These are phyloP conservation scores for Candida suzukii DNA, from an alignment of 805 yeast genomes.

Conservation along the genomic window DNA sequence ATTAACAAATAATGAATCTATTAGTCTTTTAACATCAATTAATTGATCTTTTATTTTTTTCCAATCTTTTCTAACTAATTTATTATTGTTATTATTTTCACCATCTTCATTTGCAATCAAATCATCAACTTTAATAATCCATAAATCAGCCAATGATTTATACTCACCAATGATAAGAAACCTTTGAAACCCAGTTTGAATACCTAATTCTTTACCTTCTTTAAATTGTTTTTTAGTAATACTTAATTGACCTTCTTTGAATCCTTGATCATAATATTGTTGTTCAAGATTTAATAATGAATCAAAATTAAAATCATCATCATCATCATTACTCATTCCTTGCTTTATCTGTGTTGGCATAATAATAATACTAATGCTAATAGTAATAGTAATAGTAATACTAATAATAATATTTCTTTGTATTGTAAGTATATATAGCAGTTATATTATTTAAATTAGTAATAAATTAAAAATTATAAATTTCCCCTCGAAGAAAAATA, in stretches of 20 bases:
- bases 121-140: constrained; percentile 19
- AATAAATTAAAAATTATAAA: too few relatives aligned
- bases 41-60: constrained; percentile 10
- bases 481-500: too few relatives aligned
- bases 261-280: constrained; percentile 62
- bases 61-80: constrained; percentile 6
- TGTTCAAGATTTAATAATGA: constrained; percentile 55
- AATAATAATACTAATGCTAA: too few relatives aligned
- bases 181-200: constrained; percentile 70
- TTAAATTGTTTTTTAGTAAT: constrained; percentile 50
- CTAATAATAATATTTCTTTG: too few relatives aligned
- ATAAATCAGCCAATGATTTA: constrained; percentile 40
- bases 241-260: constrained; percentile 57
- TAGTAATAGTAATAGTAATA: too few relatives aligned
- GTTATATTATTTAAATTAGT: too few relatives aligned
- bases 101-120: background rate
- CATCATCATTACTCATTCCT: background rate
- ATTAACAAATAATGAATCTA: constrained; percentile 13
- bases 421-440: too few relatives aligned
- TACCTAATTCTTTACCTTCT: constrained; percentile 84
- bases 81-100: constrained; percentile 5
- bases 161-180: constrained; percentile 65
- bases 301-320: constrained; percentile 43
- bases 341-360: constrained; percentile 13
- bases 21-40: constrained; percentile 11